Percentiles rank a stretch among this genome's conserved stretches.
Conservation (phyloP, 345 rosid species). For the Trapa incisa region DNA sequence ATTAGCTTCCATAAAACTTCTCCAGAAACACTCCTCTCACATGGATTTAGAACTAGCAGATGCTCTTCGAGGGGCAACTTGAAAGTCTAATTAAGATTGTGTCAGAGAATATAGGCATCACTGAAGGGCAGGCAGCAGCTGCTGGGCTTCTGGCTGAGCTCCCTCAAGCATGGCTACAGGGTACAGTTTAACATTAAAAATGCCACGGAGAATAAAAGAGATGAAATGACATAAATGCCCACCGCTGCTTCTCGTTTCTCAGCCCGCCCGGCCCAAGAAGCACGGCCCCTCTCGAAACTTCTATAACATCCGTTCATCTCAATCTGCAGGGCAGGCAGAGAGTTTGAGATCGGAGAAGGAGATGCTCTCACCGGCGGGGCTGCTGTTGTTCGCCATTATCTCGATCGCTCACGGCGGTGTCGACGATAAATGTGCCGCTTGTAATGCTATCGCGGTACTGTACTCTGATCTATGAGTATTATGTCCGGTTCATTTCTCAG, state of each 20-base stretch:
- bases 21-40: conserved; percentile 65
- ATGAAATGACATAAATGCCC: too few species aligned
- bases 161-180: conserved; percentile 16
- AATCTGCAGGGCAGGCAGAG: neutral
- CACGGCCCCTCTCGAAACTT: neutral
- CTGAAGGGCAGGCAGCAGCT: conserved; percentile 88
- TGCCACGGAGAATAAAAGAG: too few species aligned
- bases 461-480: neutral
- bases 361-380: neutral
- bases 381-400: conserved; percentile 15
- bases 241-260: too few species aligned
- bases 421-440: conserved; percentile 54
- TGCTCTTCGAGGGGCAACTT: conserved; percentile 74
- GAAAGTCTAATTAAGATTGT: conserved; percentile 51
- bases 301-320: neutral
- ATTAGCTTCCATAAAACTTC: conserved; percentile 69
- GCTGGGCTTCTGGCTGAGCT: conserved; percentile 86
- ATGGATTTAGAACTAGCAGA: conserved; percentile 83
- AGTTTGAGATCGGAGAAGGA: neutral
- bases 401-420: conserved; percentile 23
- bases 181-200: too few species aligned
- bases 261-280: neutral
- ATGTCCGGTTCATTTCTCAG: neutral
- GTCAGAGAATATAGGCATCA: conserved; percentile 54
- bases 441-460: conserved; percentile 34